Evolutionary conservation across 768 basidiomycete genomes (phyloP).

Genomic region (Boletus subparvulus): DNA sequence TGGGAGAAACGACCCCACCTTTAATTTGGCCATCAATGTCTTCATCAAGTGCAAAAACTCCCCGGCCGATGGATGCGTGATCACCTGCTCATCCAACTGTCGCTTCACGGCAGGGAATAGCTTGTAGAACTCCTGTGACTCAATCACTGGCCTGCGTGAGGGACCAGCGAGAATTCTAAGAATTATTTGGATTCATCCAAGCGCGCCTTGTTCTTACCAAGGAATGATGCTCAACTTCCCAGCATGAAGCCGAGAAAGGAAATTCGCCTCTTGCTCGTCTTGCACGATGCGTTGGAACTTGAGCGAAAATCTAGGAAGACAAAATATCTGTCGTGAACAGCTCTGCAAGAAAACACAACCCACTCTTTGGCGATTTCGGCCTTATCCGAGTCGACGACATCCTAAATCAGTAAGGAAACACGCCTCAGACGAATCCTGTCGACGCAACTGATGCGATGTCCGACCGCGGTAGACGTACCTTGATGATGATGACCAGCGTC

Average conservation of each 20-base stretch:
- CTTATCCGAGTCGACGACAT: slow-evolving; percentile 63
- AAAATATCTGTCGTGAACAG: not conserved
- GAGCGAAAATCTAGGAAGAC: slow-evolving; percentile 44
- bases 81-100: slow-evolving; percentile 45
- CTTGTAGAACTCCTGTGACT: slow-evolving; percentile 58
- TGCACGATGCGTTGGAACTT: slow-evolving; percentile 65
- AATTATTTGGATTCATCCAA: not conserved
- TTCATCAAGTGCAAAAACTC: slow-evolving; percentile 59
- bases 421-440: not conserved
- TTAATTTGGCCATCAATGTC: slow-evolving; percentile 68
- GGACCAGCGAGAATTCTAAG: not conserved
- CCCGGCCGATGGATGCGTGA: slow-evolving; percentile 51
- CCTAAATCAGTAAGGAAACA: slow-evolving; percentile 34
- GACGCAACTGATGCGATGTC: not conserved
- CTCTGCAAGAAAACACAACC: slow-evolving; percentile 5
- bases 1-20: slow-evolving; percentile 35
- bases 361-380: slow-evolving; percentile 58
- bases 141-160: slow-evolving; percentile 49
- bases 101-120: slow-evolving; percentile 49
- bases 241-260: slow-evolving; percentile 58
- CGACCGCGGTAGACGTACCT: slow-evolving; percentile 33
- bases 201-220: slow-evolving; percentile 36
- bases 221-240: slow-evolving; percentile 58
- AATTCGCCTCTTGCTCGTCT: slow-evolving; percentile 59
- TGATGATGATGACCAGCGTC: slow-evolving; percentile 61